Percentiles rank a stretch among this genome's conserved stretches.
Evolutionary conservation across 805 yeast genomes (phyloP).

Genomic region (Phaffomyces thermotolerans): DNA sequence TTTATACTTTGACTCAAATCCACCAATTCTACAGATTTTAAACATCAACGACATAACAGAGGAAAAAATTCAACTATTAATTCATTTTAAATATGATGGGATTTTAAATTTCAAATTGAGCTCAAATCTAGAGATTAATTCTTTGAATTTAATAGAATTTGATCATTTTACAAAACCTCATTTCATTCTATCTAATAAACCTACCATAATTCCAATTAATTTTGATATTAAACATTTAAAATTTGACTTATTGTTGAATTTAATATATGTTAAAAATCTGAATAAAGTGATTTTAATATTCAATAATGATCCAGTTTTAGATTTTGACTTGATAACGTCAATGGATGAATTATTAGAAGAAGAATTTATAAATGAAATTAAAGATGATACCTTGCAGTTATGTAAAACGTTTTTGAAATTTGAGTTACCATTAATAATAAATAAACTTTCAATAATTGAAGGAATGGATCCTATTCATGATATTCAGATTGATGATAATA

Average conservation of each 20-base stretch:
- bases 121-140: constrained; percentile 20
- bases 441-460: constrained; percentile 10
- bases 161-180: constrained; percentile 22
- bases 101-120: constrained; percentile 12
- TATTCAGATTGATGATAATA: constrained; percentile 6
- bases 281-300: constrained; percentile 20
- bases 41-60: constrained; percentile 17
- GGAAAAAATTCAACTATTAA: constrained; percentile 17
- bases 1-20: constrained; percentile 10
- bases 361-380: constrained; percentile 16
- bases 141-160: constrained; percentile 20
- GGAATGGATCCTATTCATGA: constrained; percentile 7
- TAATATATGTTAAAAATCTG: constrained; percentile 16
- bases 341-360: constrained; percentile 24
- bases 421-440: constrained; percentile 19
- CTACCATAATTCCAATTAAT: constrained; percentile 22
- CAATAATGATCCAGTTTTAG: constrained; percentile 20
- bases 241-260: constrained; percentile 17
- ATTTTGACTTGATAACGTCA: constrained; percentile 19
- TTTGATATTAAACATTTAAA: constrained; percentile 13
- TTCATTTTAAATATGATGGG: constrained; percentile 21
- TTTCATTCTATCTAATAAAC: constrained; percentile 18
- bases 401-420: constrained; percentile 15
- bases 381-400: constrained; percentile 15
- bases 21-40: constrained; percentile 18